Evolutionary conservation across 495 filamentous ascomycete genomes (phyloP).

Genomic region (Penicillium bovifimosum): DNA sequence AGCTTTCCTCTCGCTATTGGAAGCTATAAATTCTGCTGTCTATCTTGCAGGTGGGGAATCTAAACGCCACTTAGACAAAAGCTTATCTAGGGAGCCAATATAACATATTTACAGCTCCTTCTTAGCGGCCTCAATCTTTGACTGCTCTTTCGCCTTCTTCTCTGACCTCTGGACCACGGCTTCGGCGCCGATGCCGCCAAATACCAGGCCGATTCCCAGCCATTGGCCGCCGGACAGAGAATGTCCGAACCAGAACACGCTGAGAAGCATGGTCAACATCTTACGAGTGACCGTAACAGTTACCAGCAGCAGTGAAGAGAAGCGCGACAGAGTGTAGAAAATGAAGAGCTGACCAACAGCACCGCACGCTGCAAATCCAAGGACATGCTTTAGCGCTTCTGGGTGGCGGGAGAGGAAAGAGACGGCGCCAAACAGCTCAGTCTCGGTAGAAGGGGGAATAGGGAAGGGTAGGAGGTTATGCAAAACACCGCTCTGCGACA

Average conservation of each 20-base stretch:
- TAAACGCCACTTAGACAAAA: neutral
- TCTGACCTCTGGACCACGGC: conserved; percentile 73
- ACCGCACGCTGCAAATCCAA: conserved; percentile 88
- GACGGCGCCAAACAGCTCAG: conserved; percentile 73
- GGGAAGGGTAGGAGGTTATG: conserved; percentile 61
- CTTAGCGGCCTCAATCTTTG: conserved; percentile 49
- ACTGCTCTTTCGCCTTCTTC: conserved; percentile 75
- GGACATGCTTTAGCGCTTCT: conserved; percentile 71
- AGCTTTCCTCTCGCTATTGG: conserved; percentile 1
- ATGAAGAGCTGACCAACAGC: conserved; percentile 96
- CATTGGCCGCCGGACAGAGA: conserved; percentile 77
- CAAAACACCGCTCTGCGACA: conserved; percentile 60
- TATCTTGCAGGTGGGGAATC: neutral
- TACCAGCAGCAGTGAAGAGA: conserved; percentile 86
- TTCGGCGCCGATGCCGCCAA: conserved; percentile 92
- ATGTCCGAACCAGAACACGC: conserved; percentile 92
- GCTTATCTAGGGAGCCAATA: conserved; percentile 7
- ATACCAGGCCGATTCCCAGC: conserved; percentile 87
- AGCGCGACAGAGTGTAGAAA: conserved; percentile 89
- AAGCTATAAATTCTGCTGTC: neutral
- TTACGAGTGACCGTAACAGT: conserved; percentile 97
- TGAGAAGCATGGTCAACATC: conserved; percentile 98
- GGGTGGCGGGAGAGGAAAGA: conserved; percentile 75
- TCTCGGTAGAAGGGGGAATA: conserved; percentile 46
- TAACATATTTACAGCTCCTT: conserved; percentile 29